Conservation (phyloP, 2,329 filamentous ascomycete species). For the Didymella lethalis region DNA sequence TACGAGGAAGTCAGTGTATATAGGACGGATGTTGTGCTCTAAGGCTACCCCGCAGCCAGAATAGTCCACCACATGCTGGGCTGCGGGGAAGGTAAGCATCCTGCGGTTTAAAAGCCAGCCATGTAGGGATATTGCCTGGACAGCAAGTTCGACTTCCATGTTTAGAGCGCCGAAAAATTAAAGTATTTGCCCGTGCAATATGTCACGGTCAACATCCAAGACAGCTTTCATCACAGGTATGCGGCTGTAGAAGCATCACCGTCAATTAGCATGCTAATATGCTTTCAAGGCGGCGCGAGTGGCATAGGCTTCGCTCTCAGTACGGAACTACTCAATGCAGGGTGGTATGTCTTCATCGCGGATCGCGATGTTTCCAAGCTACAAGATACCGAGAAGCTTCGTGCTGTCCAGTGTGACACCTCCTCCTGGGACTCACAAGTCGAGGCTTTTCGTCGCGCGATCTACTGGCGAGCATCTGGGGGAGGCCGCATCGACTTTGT, state of each 20-base stretch:
- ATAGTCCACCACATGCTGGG: background rate
- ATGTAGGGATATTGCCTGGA: background rate
- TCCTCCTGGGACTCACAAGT: slow-evolving; percentile 51
- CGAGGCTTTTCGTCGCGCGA: slow-evolving; percentile 47
- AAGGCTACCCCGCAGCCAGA: slow-evolving; percentile 13
- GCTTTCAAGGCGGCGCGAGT: slow-evolving; percentile 31
- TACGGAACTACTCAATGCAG: slow-evolving; percentile 38
- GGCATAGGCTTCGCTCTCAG: slow-evolving; percentile 49
- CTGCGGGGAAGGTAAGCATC: slow-evolving; percentile 8
- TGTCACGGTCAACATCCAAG: background rate
- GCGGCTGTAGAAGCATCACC: background rate
- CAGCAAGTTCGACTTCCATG: background rate
- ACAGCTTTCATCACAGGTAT: slow-evolving; percentile 16
- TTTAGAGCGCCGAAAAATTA: background rate
- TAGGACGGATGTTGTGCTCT: background rate
- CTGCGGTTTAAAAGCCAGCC: background rate
- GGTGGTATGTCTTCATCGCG: slow-evolving; percentile 60
- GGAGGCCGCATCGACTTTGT: slow-evolving; percentile 53
- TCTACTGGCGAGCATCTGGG: slow-evolving; percentile 35
- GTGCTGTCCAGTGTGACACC: slow-evolving; percentile 44
- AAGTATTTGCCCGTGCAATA: background rate
- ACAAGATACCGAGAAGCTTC: slow-evolving; percentile 21
- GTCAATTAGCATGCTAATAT: background rate
- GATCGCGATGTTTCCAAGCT: slow-evolving; percentile 45
- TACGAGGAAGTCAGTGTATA: background rate